Conservation (phyloP, 2,329 filamentous ascomycete species). For the Zymoseptoria crescenta region DNA sequence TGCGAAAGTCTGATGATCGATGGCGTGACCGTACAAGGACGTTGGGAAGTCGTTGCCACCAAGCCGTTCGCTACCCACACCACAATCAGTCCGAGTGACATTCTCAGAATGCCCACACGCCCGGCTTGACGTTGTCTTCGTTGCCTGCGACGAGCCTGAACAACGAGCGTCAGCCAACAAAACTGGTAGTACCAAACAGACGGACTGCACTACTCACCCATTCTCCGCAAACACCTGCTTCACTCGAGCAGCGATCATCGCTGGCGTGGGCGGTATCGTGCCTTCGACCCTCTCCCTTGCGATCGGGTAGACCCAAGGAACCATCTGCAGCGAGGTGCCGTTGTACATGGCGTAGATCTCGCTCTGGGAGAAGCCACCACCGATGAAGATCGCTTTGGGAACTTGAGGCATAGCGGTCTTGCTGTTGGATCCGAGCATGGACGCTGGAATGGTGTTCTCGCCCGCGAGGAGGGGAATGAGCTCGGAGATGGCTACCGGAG, state of each 20-base stretch:
- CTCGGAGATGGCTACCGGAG: slow-evolving; percentile 13
- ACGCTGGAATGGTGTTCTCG: slow-evolving; percentile 12
- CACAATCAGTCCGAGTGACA: not conserved
- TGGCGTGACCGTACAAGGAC: not conserved
- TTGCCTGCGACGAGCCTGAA: not conserved
- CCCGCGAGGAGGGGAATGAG: slow-evolving; percentile 15
- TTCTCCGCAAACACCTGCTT: slow-evolving; percentile 6
- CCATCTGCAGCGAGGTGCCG: slow-evolving; percentile 3
- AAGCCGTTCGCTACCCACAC: not conserved
- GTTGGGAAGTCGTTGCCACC: not conserved
- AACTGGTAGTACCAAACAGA: not conserved
- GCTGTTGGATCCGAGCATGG: slow-evolving; percentile 16
- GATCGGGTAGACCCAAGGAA: slow-evolving; percentile 19
- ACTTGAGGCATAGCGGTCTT: slow-evolving; percentile 5
- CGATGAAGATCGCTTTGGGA: slow-evolving; percentile 19
- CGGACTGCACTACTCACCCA: not conserved
- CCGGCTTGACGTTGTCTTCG: not conserved
- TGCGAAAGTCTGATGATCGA: not conserved
- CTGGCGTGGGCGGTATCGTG: slow-evolving; percentile 4
- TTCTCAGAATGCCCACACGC: not conserved
- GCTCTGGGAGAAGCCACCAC: slow-evolving; percentile 17
- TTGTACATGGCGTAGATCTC: slow-evolving; percentile 17
- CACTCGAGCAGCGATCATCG: slow-evolving; percentile 5
- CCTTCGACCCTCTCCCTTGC: slow-evolving; percentile 2
- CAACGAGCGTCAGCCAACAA: not conserved